Evolutionary conservation across 495 filamentous ascomycete genomes (phyloP), one percentile per base, ranked within the genome.

Genomic region (Daldinia grandis): DNA sequence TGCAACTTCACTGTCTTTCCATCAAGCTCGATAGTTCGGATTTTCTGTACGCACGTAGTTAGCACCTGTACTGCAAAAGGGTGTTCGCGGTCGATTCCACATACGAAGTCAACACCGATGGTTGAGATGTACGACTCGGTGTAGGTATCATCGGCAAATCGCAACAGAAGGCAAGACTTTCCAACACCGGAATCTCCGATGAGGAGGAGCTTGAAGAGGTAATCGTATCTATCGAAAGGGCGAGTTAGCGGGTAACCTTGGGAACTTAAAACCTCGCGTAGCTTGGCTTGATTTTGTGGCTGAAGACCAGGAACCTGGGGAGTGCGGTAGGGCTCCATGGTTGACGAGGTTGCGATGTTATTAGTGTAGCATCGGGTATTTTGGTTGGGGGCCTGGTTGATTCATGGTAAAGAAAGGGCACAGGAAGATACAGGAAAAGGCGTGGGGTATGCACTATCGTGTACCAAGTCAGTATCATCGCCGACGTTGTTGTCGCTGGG

Each of bases 61-160:
- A 81, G 77, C 57, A 68, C 33, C 5, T 44, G 40, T 12, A 28
- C 14, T 44, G 51, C 54, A 17, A 33, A 55, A 21, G 15, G 37
- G 15, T 59, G 5, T 8, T 64, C 8, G 4, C 27, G 15, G 7
- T 10, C 10, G 24, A 25, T 9, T 64, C 25, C 54, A 81, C 94
- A 71, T 91, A 98, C 95, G 78, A 99, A 99, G 81, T 99, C 95
- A 68, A 99, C 95, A 78, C 95, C 95, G 83, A 99, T 99, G 65
- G 95, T 99, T 64, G 95, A 98, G 84, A 99, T 98, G 82, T 98
- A 99, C 81, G 92, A 96, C 84, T 98, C 96, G n/a, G 95, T 99
- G 85, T 98, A 99, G 78, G 96, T 98, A 78, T 99, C 95, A 81
- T 99, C 95, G 74, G 96, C 95, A 75, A 99, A 99, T 81, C 95